phyloP scores from a whole-genome alignment of 2,329 filamentous ascomycete genomes.

The Golovinomyces cichoracearum region DNA sequence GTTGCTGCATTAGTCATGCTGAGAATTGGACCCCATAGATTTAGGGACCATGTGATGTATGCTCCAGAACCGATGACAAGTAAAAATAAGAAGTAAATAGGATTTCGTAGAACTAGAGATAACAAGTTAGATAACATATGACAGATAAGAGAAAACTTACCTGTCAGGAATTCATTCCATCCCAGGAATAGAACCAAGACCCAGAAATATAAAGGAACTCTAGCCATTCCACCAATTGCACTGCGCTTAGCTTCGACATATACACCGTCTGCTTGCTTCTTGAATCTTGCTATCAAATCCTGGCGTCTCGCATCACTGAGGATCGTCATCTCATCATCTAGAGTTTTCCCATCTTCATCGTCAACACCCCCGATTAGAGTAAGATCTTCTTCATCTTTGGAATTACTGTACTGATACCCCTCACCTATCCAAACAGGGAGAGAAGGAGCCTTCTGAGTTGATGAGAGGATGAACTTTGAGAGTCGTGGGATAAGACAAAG shows the following conservation, averaged over 20 bases:
- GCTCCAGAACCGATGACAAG: constrained; percentile 49
- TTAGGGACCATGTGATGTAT: constrained; percentile 79
- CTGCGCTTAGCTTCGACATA: constrained; percentile 95
- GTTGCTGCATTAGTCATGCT: constrained; percentile 83
- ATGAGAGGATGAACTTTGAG: constrained; percentile 52
- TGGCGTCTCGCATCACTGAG: constrained; percentile 71
- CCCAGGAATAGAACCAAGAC: constrained; percentile 65
- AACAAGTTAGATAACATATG: neutral
- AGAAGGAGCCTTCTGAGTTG: constrained; percentile 53
- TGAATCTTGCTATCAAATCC: constrained; percentile 81
- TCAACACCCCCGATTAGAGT: constrained; percentile 77
- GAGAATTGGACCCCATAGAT: constrained; percentile 84
- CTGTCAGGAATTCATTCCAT: constrained; percentile 95
- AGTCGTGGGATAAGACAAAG: constrained; percentile 73
- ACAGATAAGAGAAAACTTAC: constrained; percentile 26
- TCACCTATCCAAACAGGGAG: constrained; percentile 60
- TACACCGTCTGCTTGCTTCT: constrained; percentile 92
- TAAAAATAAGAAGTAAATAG: constrained; percentile 72
- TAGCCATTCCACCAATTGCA: constrained; percentile 81
- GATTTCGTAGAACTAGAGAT: constrained; percentile 60
- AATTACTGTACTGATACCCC: constrained; percentile 45
- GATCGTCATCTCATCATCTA: constrained; percentile 94
- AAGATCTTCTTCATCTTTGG: constrained; percentile 75
- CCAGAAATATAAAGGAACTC: constrained; percentile 89
- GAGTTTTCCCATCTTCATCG: constrained; percentile 75